These are phyloP conservation scores for Stipa capillata DNA, from an alignment of 176 grass and related monocot genomes.

Conservation along the genomic window DNA sequence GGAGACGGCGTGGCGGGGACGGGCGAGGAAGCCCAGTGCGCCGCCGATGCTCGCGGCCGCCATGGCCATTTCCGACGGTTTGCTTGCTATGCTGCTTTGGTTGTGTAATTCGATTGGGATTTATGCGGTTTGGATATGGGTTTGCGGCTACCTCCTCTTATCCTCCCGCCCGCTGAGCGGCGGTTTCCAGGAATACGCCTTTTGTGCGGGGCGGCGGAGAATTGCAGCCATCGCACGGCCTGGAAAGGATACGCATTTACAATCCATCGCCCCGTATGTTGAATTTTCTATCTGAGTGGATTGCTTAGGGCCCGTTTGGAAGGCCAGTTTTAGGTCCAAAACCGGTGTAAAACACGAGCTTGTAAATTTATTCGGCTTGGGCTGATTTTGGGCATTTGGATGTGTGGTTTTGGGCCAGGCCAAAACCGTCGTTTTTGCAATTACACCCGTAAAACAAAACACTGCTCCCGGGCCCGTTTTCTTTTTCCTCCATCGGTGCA, in stretches of 20 bases:
- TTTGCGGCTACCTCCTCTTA: conserved; percentile 14
- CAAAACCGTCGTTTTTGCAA: no score
- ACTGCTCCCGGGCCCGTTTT: no score
- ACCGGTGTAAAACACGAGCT: no score
- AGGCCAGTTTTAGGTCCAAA: no score
- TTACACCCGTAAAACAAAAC: no score
- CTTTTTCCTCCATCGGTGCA: no score
- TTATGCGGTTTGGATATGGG: conserved; percentile 28
- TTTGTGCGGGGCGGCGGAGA: neutral
- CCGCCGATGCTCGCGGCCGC: conserved; percentile 31
- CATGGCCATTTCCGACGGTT: conserved; percentile 32
- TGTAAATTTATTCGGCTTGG: no score
- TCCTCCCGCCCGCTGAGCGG: neutral
- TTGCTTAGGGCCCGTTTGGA: no score
- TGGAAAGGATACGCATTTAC: neutral
- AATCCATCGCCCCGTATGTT: no score
- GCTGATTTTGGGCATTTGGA: no score
- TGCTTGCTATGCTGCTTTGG: neutral
- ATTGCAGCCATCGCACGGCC: accelerated
- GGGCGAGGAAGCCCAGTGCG: conserved; percentile 12
- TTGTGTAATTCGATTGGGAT: neutral
- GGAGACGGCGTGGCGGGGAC: neutral
- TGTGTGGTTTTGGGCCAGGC: no score
- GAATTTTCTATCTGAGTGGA: no score
- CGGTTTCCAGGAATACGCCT: neutral